Percentiles rank a stretch among this genome's conserved stretches.
Evolutionary conservation across 2,329 filamentous ascomycete genomes (phyloP).

Genomic region (Colletotrichum kahawae): DNA sequence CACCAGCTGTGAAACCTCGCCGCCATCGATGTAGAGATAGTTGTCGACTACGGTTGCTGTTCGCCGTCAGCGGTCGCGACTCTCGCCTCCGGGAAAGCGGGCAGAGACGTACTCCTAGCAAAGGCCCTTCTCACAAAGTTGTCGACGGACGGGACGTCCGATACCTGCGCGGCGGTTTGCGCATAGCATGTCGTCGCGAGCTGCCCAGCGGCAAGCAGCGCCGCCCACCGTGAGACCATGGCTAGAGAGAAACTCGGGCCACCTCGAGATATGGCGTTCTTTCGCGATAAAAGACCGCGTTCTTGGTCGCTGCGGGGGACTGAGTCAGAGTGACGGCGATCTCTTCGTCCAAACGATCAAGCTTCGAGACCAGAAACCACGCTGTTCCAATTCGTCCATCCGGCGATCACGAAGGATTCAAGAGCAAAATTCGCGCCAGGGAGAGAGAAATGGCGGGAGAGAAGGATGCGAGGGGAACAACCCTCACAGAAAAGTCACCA

Average conservation of each 20-base stretch:
- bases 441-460: background rate
- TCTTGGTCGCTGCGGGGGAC: background rate
- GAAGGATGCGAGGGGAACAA: background rate
- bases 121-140: constrained; percentile 10
- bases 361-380: background rate
- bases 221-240: background rate
- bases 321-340: background rate
- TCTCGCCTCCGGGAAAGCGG: background rate
- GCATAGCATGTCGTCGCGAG: background rate
- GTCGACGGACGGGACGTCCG: background rate
- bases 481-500: background rate
- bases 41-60: constrained; percentile 9
- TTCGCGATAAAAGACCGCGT: background rate
- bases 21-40: constrained; percentile 17
- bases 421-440: background rate
- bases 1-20: constrained; percentile 9
- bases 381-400: background rate
- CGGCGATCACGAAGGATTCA: background rate
- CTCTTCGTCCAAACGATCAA: background rate
- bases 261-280: background rate
- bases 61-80: background rate
- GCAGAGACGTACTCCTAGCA: background rate
- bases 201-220: constrained; percentile 1
- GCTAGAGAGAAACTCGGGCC: background rate
- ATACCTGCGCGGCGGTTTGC: background rate